A percentile compares a stretch with the other conserved stretches of the same genome.
Evolutionary conservation across 352 stramenopile genomes (phyloP).

Genomic region (Globisporangium orthogonon): DNA sequence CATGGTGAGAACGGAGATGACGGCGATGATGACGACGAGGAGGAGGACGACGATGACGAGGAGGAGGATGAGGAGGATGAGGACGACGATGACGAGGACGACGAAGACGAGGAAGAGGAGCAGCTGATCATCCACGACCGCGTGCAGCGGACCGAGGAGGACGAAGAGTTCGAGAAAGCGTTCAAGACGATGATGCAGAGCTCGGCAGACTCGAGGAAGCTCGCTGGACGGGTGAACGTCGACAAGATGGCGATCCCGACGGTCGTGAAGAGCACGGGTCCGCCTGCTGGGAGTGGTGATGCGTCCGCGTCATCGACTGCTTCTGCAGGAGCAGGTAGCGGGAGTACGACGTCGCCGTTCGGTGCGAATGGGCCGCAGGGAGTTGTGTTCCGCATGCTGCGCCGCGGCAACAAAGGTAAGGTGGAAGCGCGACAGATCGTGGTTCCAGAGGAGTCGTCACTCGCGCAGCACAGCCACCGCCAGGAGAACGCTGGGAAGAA

Average conservation of each 20-base stretch:
- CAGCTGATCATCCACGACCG: conserved; percentile 86
- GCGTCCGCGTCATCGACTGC: background rate
- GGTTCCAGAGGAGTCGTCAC: conserved; percentile 90
- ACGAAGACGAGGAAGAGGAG: conserved; percentile 80
- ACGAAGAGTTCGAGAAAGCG: conserved; percentile 85
- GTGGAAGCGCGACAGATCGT: conserved; percentile 92
- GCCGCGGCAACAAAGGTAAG: conserved; percentile 96
- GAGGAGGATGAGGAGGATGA: conserved; percentile 68
- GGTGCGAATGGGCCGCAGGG: conserved; percentile 27
- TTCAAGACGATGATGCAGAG: conserved; percentile 86
- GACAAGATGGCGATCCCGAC: conserved; percentile 88
- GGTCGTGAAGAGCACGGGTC: conserved; percentile 50
- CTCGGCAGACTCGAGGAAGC: conserved; percentile 54
- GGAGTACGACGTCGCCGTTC: conserved; percentile 11
- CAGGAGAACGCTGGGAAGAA: conserved; percentile 85
- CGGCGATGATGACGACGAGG: conserved; percentile 51
- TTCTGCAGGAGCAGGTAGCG: background rate
- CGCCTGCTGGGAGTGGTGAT: conserved; percentile 5
- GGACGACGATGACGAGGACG: conserved; percentile 47
- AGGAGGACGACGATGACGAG: conserved; percentile 71
- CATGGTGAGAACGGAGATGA: conserved; percentile 15
- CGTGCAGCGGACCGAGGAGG: conserved; percentile 69
- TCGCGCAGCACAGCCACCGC: conserved; percentile 88
- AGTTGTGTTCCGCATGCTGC: conserved; percentile 92
- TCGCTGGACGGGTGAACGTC: conserved; percentile 56